phyloP scores from a whole-genome alignment of 2,329 filamentous ascomycete species.

The Aureobasidium melanogenum region DNA sequence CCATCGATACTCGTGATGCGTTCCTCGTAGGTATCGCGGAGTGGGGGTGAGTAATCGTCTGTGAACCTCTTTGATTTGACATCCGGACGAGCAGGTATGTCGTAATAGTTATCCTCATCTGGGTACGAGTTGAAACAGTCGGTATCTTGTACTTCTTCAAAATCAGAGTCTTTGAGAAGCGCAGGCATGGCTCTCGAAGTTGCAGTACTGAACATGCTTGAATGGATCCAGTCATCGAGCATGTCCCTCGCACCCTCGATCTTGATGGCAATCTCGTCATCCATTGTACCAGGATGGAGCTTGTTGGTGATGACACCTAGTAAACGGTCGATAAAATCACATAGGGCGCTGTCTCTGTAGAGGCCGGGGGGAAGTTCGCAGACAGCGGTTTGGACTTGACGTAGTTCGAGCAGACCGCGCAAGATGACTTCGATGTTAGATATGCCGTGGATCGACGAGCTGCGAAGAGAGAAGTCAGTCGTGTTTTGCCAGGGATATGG shows the following conservation, averaged over 20 bases:
- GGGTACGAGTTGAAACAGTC: neutral
- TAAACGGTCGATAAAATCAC: conserved; percentile 17
- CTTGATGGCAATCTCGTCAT: conserved; percentile 11
- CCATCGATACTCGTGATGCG: neutral
- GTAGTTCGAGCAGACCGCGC: conserved; percentile 19
- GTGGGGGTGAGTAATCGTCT: neutral
- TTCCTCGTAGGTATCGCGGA: neutral
- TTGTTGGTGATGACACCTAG: conserved; percentile 16
- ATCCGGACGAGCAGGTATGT: neutral
- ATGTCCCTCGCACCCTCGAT: conserved; percentile 15
- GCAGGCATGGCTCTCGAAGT: neutral
- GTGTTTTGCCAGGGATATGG: neutral
- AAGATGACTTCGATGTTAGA: conserved; percentile 22
- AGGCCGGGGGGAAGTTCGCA: conserved; percentile 19
- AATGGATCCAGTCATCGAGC: conserved; percentile 12
- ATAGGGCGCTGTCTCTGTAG: conserved; percentile 12
- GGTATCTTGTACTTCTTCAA: neutral
- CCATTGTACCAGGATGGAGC: neutral
- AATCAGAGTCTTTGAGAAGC: neutral
- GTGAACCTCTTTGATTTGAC: neutral
- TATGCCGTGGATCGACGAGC: conserved; percentile 18
- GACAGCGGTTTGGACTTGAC: conserved; percentile 18
- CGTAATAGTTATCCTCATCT: neutral
- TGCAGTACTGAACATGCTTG: neutral
- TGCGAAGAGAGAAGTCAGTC: conserved; percentile 14